These are phyloP conservation scores for Rosa rugosa DNA, from an alignment of 306 rosid species.

Conservation along the genomic window DNA sequence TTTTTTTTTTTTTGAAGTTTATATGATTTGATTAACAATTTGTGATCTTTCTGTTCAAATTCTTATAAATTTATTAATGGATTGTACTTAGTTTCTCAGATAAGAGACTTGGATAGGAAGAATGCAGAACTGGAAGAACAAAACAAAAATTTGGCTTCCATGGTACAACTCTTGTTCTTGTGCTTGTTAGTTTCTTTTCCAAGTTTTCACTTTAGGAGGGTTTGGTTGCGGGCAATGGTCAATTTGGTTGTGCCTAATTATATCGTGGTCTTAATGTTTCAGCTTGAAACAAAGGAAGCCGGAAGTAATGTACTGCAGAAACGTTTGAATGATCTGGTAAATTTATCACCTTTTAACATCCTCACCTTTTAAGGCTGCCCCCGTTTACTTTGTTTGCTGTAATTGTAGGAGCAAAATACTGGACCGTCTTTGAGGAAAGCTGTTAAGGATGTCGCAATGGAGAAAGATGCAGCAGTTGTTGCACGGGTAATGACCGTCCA, in stretches of 20 bases:
- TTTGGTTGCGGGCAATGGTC: neutral
- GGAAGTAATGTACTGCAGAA: slow-evolving; percentile 57
- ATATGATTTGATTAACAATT: neutral
- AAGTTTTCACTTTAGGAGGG: too few relatives aligned
- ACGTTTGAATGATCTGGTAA: slow-evolving; percentile 71
- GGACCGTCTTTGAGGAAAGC: slow-evolving; percentile 88
- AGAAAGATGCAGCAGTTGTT: slow-evolving; percentile 96
- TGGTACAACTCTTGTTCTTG: slow-evolving; percentile 40
- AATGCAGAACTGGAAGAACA: slow-evolving; percentile 64
- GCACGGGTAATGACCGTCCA: slow-evolving; percentile 53
- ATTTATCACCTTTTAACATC: neutral
- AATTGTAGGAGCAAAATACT: slow-evolving; percentile 61
- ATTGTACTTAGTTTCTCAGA: slow-evolving; percentile 57
- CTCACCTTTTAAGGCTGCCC: neutral
- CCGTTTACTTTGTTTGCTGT: neutral
- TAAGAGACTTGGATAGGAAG: slow-evolving; percentile 63
- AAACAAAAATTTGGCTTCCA: slow-evolving; percentile 46
- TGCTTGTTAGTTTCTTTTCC: neutral
- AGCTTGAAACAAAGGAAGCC: slow-evolving; percentile 69
- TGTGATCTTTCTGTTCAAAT: slow-evolving; percentile 9
- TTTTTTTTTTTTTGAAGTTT: neutral
- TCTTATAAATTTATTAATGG: neutral
- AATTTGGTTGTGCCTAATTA: slow-evolving; percentile 24
- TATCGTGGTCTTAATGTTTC: slow-evolving; percentile 29
- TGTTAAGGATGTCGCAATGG: slow-evolving; percentile 93